Conservation (phyloP, 352 stramenopile species). For the Peronospora farinosa region DNA sequence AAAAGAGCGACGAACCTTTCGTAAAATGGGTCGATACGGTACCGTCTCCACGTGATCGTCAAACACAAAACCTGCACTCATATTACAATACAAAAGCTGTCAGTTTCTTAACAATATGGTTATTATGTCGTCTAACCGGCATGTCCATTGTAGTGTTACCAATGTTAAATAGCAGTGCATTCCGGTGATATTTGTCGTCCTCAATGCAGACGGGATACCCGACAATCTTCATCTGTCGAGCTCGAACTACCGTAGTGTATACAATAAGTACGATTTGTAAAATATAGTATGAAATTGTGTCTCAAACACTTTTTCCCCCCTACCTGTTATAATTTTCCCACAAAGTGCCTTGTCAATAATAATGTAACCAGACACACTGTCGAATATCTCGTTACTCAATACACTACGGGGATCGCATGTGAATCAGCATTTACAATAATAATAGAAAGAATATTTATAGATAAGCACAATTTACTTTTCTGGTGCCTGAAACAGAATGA, state of each 20-base stretch:
- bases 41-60: conserved; percentile 60
- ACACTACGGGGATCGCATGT: conserved; percentile 34
- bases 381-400: conserved; percentile 77
- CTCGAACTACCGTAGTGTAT: conserved; percentile 35
- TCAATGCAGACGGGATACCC: conserved; percentile 85
- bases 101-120: background rate
- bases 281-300: background rate
- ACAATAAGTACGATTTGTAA: background rate
- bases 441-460: conserved; percentile 2
- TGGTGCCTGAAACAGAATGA: conserved; percentile 87
- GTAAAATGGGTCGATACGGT: conserved; percentile 78
- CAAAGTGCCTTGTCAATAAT: conserved; percentile 87
- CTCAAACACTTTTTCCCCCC: background rate
- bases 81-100: background rate
- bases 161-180: conserved; percentile 87
- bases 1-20: conserved; percentile 38
- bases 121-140: too few species aligned
- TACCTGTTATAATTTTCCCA: conserved; percentile 80
- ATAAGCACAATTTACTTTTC: conserved; percentile 39
- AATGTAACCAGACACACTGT: conserved; percentile 83
- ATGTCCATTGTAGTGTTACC: conserved; percentile 11
- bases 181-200: conserved; percentile 87
- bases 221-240: conserved; percentile 80
- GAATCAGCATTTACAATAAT: background rate
- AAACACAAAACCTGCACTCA: conserved; percentile 68